Evolutionary conservation across 257 asterid species (phyloP), one percentile per base, ranked within the genome.

Genomic region (Capsicum pubescens): DNA sequence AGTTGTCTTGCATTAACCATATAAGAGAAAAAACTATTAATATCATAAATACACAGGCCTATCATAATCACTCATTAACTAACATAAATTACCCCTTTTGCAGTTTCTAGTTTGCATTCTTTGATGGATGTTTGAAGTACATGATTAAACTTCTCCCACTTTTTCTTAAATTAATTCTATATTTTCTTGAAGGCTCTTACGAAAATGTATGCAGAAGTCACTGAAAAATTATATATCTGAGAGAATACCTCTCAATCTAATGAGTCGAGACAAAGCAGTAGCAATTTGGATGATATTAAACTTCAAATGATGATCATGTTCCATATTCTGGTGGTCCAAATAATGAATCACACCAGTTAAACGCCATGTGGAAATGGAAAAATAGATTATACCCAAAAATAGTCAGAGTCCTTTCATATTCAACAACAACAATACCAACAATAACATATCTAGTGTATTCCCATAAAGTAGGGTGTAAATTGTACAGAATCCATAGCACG

Each of bases 171-270:
- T 93, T 21, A 93, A 90, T 86, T 93, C 97, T 4, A 92, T 93
- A 57, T 97, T 90, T 81, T 97, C 95, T 89, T 93, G 98, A 74
- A 95, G 94, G 91, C 97, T 93, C 86, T 92, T 97, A 84, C 99
- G 94, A 89, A 97, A 86, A 90, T 97, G 98, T 80, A 95, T 90
- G 86, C 95, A 97, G 87, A 97, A 95, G 89, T 97, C 98, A 83
- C 94, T 89, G 35, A 97, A 95, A 81, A 92, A 92, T n/a, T 98
- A 98, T 87, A 91, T 86, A 83, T 95, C 99, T 42, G 93, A 91
- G 58, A 94, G 89, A 76, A 89, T 91, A 64, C 90, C 84, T 87
- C 90, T 92, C 52, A 86, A 84, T 88, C 99, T 90, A 84, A 95
- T 88, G 88, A 93, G 98, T 21, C 90, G 92, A 77, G 98, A 94